Percentiles rank a stretch among this genome's conserved stretches.
These are phyloP conservation scores for Mycena amicta DNA, from an alignment of 768 basidiomycete genomes.

Conservation along the genomic window DNA sequence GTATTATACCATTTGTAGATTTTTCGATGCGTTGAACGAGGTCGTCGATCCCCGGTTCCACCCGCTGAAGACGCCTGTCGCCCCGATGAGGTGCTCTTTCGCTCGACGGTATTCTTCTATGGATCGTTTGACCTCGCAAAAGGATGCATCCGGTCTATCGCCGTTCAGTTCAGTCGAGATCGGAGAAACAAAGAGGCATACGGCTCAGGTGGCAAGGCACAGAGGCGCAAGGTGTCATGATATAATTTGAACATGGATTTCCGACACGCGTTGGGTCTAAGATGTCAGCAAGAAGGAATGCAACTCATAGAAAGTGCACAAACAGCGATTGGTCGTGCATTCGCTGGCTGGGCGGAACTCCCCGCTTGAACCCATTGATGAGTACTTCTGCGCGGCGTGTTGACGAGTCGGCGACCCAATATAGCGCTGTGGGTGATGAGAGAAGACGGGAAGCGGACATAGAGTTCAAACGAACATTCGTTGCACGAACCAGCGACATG, in stretches of 20 bases:
- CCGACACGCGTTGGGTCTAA: slow-evolving; percentile 57
- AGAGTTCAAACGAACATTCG: slow-evolving; percentile 62
- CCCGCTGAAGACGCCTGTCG: neutral
- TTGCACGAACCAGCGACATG: slow-evolving; percentile 56
- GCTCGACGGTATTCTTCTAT: neutral
- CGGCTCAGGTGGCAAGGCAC: slow-evolving; percentile 21
- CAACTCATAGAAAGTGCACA: neutral
- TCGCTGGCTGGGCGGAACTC: slow-evolving; percentile 72
- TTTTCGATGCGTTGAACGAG: neutral
- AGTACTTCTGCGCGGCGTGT: slow-evolving; percentile 56
- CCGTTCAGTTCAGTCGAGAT: neutral
- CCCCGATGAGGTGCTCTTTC: neutral
- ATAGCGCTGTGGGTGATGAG: slow-evolving; percentile 53
- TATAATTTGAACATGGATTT: slow-evolving; percentile 56
- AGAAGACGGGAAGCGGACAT: too few species aligned
- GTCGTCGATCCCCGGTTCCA: neutral
- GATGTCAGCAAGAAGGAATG: neutral
- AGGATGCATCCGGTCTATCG: slow-evolving; percentile 36
- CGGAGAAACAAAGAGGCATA: slow-evolving; percentile 19
- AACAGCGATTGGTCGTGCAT: slow-evolving; percentile 65
- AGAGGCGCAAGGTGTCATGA: slow-evolving; percentile 22
- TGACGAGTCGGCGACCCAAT: slow-evolving; percentile 62
- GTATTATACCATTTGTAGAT: neutral
- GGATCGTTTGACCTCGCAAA: slow-evolving; percentile 1
- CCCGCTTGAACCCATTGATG: slow-evolving; percentile 80